phyloP scores from a whole-genome alignment of 2,329 filamentous ascomycete species.

The Diaporthe ilicicola region DNA sequence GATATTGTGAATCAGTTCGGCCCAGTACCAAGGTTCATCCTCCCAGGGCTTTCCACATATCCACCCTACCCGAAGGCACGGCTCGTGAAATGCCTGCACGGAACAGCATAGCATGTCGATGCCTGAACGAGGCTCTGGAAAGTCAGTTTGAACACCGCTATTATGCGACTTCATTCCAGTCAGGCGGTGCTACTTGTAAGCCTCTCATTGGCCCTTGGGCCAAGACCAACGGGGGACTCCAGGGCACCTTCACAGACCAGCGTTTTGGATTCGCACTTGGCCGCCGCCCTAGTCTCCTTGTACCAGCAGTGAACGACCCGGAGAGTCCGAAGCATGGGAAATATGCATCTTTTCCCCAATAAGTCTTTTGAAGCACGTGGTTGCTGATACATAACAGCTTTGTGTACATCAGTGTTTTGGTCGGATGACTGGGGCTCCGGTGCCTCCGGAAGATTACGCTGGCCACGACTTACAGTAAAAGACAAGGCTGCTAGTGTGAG shows the following conservation, averaged over 20 bases:
- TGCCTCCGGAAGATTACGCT: too few species aligned
- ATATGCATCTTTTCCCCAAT: too few species aligned
- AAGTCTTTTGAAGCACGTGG: too few species aligned
- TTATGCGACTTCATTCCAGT: not conserved
- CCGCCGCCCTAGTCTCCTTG: not conserved
- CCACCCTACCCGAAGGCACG: not conserved
- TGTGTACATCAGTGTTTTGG: not conserved
- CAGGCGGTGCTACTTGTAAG: slow-evolving; percentile 10
- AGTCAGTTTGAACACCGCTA: slow-evolving; percentile 20
- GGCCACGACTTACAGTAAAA: too few species aligned
- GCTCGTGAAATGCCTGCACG: not conserved
- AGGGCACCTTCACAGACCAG: not conserved
- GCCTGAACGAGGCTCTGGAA: slow-evolving; percentile 16
- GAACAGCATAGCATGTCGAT: not conserved
- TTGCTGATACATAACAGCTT: too few species aligned
- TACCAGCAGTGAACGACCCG: slow-evolving; percentile 1
- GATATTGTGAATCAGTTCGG: not conserved
- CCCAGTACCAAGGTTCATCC: not conserved
- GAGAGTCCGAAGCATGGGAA: too few species aligned
- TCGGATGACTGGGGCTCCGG: not conserved
- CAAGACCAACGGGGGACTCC: not conserved
- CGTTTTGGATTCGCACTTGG: slow-evolving; percentile 13
- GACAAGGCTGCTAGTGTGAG: too few species aligned
- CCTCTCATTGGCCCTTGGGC: not conserved
- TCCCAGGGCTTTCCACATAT: not conserved